Evolutionary conservation across 352 stramenopile genomes (phyloP).

Genomic region (Salisapilia sapeloensis): DNA sequence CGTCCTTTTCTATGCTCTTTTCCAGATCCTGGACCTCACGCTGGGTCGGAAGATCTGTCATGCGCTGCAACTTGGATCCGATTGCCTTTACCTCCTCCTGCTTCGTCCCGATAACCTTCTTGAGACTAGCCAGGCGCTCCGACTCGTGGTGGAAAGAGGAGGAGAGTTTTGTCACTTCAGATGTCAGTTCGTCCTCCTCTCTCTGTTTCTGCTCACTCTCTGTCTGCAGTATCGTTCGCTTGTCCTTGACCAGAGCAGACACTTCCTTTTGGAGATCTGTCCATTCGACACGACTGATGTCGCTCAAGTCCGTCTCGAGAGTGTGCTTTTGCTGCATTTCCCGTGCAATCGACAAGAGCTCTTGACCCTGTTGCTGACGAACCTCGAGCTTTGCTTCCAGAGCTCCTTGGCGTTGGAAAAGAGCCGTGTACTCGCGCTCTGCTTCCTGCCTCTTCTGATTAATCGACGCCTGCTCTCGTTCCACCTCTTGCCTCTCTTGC

Average conservation of each 20-base stretch:
- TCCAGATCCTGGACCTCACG: no score
- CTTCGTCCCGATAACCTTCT: no score
- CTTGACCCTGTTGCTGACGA: conserved; percentile 14
- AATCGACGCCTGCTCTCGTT: conserved; percentile 13
- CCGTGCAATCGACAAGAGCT: conserved; percentile 11
- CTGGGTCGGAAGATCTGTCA: no score
- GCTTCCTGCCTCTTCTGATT: conserved; percentile 10
- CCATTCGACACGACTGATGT: background rate
- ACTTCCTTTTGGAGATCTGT: background rate
- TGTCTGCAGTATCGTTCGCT: conserved; percentile 15
- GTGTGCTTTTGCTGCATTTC: background rate
- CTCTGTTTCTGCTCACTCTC: conserved; percentile 18
- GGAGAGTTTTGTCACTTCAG: conserved; percentile 23
- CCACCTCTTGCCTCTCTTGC: conserved; percentile 10
- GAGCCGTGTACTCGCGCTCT: conserved; percentile 13
- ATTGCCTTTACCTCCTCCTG: no score
- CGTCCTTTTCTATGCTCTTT: no score
- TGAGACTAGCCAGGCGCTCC: no score
- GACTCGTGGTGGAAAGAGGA: no score
- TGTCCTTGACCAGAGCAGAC: conserved; percentile 14
- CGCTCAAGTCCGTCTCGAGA: background rate
- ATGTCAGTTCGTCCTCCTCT: conserved; percentile 23
- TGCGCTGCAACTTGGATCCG: no score
- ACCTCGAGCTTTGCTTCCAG: conserved; percentile 34
- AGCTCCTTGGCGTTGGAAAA: conserved; percentile 18